phyloP scores from a whole-genome alignment of 1,284 basidiomycete genomes.

The Meira miltonrushii region DNA sequence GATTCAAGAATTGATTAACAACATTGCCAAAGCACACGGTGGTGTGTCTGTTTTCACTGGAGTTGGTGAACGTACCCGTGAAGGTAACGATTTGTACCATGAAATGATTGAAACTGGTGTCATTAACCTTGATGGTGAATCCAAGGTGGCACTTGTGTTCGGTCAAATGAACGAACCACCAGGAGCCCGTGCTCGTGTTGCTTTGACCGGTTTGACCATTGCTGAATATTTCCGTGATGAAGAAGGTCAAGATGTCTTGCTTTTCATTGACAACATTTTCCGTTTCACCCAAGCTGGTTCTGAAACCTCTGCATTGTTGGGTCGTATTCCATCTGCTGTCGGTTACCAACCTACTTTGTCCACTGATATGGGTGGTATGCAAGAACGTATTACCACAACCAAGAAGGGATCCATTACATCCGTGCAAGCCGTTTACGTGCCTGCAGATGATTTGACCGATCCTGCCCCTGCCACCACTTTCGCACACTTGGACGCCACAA shows the following conservation, averaged over 20 bases:
- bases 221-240: conserved; percentile 99
- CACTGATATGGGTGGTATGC: conserved; percentile 99
- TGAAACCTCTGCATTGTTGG: conserved; percentile 96
- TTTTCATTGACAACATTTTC: conserved; percentile 99
- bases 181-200: conserved; percentile 99
- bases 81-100: conserved; percentile 99
- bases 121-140: conserved; percentile 91
- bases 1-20: conserved; percentile 99
- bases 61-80: conserved; percentile 99
- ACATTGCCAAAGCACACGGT: conserved; percentile 99
- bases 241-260: conserved; percentile 98
- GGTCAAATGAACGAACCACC: conserved; percentile 99
- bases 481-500: conserved; percentile 99
- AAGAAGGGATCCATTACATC: conserved; percentile 99
- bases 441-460: conserved; percentile 99
- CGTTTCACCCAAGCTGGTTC: conserved; percentile 97
- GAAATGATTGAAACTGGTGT: conserved; percentile 99
- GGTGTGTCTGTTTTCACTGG: conserved; percentile 99
- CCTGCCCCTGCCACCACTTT: conserved; percentile 98
- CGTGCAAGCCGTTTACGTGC: conserved; percentile 98
- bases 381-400: conserved; percentile 96
- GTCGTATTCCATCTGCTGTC: conserved; percentile 99
- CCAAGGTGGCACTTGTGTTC: conserved; percentile 99
- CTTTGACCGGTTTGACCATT: conserved; percentile 95
- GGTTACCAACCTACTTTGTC: conserved; percentile 99